phyloP scores from a whole-genome alignment of 495 filamentous ascomycete genomes.

The Parachaetomium inaequale region DNA sequence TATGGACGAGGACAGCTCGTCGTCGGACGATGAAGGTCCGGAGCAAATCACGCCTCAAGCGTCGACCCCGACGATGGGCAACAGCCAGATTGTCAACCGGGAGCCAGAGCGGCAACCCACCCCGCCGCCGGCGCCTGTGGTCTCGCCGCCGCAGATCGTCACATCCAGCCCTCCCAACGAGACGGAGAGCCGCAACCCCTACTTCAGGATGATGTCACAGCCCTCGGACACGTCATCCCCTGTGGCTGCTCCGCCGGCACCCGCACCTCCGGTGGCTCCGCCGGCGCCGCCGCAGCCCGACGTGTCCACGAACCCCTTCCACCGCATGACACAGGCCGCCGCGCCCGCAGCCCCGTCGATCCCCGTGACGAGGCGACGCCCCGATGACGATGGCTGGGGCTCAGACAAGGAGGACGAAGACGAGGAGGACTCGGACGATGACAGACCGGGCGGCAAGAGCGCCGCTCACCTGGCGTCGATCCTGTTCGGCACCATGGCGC shows the following conservation, averaged over 20 bases:
- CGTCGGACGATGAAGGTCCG: conserved; percentile 85
- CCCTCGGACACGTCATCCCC: conserved; percentile 44
- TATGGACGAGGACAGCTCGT: conserved; percentile 73
- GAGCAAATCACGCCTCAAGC: conserved; percentile 77
- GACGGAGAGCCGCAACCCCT: conserved; percentile 50
- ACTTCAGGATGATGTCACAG: conserved; percentile 51
- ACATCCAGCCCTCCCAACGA: conserved; percentile 48
- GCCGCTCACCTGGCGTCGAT: conserved; percentile 90
- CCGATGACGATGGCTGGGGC: conserved; percentile 81
- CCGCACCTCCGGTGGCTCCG: conserved; percentile 41
- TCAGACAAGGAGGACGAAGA: conserved; percentile 75
- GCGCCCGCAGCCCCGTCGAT: conserved; percentile 37
- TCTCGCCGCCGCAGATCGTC: conserved; percentile 42
- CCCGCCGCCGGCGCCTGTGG: conserved; percentile 44
- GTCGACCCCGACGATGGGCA: conserved; percentile 67
- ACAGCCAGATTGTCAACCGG: conserved; percentile 49
- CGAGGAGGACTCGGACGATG: conserved; percentile 59
- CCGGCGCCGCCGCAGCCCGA: conserved; percentile 47
- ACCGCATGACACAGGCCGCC: conserved; percentile 67
- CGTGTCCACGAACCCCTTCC: conserved; percentile 91
- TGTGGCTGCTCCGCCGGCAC: conserved; percentile 30
- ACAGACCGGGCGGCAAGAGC: conserved; percentile 69
- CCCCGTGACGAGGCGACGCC: conserved; percentile 37
- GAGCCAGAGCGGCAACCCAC: conserved; percentile 47
- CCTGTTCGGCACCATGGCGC: conserved; percentile 95